phyloP scores from a whole-genome alignment of 306 rosid species.

The Ochetophila trinervis region DNA sequence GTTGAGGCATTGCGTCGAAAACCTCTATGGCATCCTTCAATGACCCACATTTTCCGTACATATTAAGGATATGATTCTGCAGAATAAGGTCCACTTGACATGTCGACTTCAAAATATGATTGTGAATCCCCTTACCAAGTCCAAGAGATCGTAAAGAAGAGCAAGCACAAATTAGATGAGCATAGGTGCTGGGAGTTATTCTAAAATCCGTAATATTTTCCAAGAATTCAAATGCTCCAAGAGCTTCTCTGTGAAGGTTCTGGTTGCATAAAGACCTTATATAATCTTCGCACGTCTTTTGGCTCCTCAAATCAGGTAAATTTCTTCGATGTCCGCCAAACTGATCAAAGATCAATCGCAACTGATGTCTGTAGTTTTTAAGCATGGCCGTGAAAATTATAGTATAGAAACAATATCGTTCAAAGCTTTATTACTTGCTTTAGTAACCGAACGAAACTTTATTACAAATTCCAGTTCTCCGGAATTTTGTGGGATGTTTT shows the following conservation, averaged over 20 bases:
- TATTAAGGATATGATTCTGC: slow-evolving; percentile 58
- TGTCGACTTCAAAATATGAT: slow-evolving; percentile 39
- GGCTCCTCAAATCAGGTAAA: slow-evolving; percentile 22
- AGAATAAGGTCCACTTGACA: slow-evolving; percentile 46
- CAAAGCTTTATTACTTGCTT: too few relatives aligned
- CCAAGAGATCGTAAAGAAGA: slow-evolving; percentile 56
- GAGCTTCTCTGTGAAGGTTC: slow-evolving; percentile 52
- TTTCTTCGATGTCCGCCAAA: slow-evolving; percentile 15
- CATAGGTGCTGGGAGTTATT: slow-evolving; percentile 44
- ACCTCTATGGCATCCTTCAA: slow-evolving; percentile 55
- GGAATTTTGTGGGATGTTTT: too few relatives aligned
- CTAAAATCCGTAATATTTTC: slow-evolving; percentile 26
- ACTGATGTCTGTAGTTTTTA: slow-evolving; percentile 31
- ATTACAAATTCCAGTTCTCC: too few relatives aligned
- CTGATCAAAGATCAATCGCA: slow-evolving; percentile 30
- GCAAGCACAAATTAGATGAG: slow-evolving; percentile 56
- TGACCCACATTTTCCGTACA: slow-evolving; percentile 82
- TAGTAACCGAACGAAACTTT: too few relatives aligned
- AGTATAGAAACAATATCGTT: not conserved
- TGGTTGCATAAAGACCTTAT: slow-evolving; percentile 49
- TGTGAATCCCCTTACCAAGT: slow-evolving; percentile 51
- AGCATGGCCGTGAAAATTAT: slow-evolving; percentile 20
- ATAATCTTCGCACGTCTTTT: slow-evolving; percentile 39
- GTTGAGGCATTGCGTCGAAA: slow-evolving; percentile 59
- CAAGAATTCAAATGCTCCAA: slow-evolving; percentile 50